Evolutionary conservation across 495 filamentous ascomycete genomes (phyloP).

Genomic region (Saxophila tyrrhenica): DNA sequence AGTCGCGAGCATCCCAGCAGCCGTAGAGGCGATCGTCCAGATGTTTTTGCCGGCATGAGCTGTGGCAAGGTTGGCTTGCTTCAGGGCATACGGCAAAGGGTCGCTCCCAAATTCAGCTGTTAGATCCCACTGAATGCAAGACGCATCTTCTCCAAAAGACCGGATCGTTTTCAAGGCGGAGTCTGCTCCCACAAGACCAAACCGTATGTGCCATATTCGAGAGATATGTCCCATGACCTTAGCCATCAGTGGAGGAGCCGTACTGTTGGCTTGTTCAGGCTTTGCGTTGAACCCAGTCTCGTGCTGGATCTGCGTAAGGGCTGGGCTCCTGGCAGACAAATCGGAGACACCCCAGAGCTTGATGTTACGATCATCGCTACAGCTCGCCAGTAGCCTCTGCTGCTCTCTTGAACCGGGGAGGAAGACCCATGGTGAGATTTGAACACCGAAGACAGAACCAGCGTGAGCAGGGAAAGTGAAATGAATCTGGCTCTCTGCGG

Average conservation of each 20-base stretch:
- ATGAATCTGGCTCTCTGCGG: slow-evolving; percentile 34
- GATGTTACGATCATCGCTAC: slow-evolving; percentile 90
- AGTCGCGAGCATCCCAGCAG: slow-evolving; percentile 44
- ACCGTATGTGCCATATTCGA: slow-evolving; percentile 77
- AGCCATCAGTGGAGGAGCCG: slow-evolving; percentile 36
- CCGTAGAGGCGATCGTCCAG: slow-evolving; percentile 58
- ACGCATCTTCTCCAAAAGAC: slow-evolving; percentile 26
- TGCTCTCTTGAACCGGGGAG: slow-evolving; percentile 23
- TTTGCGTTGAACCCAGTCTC: slow-evolving; percentile 7
- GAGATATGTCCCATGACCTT: slow-evolving; percentile 74
- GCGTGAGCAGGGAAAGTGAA: slow-evolving; percentile 79
- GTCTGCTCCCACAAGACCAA: slow-evolving; percentile 33
- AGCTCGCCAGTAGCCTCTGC: slow-evolving; percentile 64
- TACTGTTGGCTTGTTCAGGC: slow-evolving; percentile 13
- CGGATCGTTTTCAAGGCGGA: slow-evolving; percentile 17
- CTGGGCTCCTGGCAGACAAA: slow-evolving; percentile 26
- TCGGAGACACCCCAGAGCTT: slow-evolving; percentile 74
- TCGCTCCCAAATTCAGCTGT: neutral
- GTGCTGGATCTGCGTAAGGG: neutral
- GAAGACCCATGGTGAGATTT: slow-evolving; percentile 53
- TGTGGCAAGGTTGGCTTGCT: slow-evolving; percentile 2
- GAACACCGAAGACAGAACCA: slow-evolving; percentile 83
- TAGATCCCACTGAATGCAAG: slow-evolving; percentile 15
- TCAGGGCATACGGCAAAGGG: slow-evolving; percentile 1
- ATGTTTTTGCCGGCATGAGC: slow-evolving; percentile 77